These are phyloP conservation scores for Fusarium denticulatum DNA, from an alignment of 2,329 filamentous ascomycete species.

Conservation along the genomic window DNA sequence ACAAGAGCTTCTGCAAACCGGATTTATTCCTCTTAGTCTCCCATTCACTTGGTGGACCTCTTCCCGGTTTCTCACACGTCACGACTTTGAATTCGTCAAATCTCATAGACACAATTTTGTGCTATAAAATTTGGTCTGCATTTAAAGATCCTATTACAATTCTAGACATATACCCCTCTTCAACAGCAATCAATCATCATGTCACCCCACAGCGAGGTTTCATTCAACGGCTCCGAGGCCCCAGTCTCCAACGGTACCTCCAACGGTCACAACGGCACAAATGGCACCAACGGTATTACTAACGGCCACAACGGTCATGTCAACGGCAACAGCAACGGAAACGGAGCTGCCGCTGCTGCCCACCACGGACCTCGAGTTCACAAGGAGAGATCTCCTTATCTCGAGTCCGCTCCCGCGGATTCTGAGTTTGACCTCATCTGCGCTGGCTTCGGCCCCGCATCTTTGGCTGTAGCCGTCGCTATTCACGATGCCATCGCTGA, in stretches of 20 bases:
- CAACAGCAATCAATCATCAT: constrained; percentile 39
- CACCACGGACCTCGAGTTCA: constrained; percentile 35
- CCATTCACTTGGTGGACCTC: constrained; percentile 14
- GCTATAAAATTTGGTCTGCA: background rate
- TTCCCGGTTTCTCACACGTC: constrained; percentile 2
- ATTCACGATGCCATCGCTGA: constrained; percentile 79
- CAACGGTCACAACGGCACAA: constrained; percentile 19
- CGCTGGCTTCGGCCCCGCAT: constrained; percentile 92
- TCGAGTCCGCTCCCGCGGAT: constrained; percentile 52
- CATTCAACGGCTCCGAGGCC: constrained; percentile 42
- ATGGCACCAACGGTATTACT: constrained; percentile 20
- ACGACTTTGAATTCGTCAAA: constrained; percentile 11
- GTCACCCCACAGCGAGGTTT: constrained; percentile 51
- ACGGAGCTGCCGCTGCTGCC: constrained; percentile 31
- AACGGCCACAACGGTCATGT: constrained; percentile 15
- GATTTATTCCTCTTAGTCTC: constrained; percentile 17
- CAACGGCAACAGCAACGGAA: constrained; percentile 37
- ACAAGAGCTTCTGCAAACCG: constrained; percentile 19
- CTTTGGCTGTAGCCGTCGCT: constrained; percentile 87
- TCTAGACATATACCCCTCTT: constrained; percentile 18
- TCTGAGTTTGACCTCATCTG: constrained; percentile 86
- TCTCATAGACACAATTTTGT: constrained; percentile 15
- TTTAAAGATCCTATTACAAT: background rate
- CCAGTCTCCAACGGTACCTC: constrained; percentile 31
- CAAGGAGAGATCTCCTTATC: constrained; percentile 38